Evolutionary conservation across 2,329 filamentous ascomycete genomes (phyloP).

Genomic region (Venturia nashicola): DNA sequence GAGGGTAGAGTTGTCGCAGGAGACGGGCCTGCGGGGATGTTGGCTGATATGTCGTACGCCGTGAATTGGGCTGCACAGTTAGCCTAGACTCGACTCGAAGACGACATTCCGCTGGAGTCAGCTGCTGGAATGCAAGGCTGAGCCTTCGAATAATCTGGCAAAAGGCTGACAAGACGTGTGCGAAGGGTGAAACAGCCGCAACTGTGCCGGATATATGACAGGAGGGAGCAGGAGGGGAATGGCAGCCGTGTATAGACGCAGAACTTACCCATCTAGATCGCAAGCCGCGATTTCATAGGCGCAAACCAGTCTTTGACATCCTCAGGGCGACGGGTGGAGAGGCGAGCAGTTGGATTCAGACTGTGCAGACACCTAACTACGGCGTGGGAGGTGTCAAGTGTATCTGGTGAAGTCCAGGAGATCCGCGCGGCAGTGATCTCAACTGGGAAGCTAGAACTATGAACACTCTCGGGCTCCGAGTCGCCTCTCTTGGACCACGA

Average conservation of each 20-base stretch:
- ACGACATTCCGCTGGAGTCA: neutral
- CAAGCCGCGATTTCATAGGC: neutral
- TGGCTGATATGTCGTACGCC: conserved; percentile 12
- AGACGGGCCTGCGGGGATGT: conserved; percentile 13
- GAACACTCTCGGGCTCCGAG: neutral
- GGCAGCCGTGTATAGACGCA: neutral
- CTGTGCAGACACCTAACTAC: neutral
- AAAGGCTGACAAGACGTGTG: conserved; percentile 1
- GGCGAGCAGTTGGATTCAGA: neutral
- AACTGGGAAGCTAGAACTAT: neutral
- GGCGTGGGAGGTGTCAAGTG: neutral
- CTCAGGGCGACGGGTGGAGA: neutral
- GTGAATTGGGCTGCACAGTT: neutral
- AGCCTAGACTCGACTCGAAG: neutral
- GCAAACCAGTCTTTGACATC: neutral
- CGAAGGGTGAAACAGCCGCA: neutral
- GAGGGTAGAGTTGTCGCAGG: conserved; percentile 19
- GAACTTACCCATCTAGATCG: conserved; percentile 3
- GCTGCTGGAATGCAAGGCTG: conserved; percentile 1
- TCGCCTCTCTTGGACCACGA: neutral
- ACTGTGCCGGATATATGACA: neutral
- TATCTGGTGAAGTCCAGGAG: neutral
- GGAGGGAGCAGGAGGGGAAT: neutral
- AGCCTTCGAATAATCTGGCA: neutral
- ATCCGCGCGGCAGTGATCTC: neutral